Base-by-base conservation (phyloP, 2,329 filamentous ascomycete species). In the Cercospora sp. region DNA sequence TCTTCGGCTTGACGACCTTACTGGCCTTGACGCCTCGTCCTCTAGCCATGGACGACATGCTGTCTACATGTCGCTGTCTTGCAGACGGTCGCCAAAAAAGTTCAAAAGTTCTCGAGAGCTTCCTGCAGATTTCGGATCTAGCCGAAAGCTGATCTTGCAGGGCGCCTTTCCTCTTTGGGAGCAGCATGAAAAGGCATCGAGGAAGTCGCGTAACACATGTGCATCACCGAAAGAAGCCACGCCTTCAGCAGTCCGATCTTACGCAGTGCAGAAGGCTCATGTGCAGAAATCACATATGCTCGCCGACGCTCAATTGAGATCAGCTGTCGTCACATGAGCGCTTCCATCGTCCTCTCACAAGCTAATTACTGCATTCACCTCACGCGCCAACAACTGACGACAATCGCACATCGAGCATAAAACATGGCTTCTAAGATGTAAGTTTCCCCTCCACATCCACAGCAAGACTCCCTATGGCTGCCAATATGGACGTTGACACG, bases 1-100 rank as follows among this genome's bases (percentile, higher is more conserved):
- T 92, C 63, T 75, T 73, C 85, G 86, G 85, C 91, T 91, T 75
- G 85, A 78, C 79, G 73, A 77, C 73, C 71, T 77, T 72, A 69
- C 76, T 73, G 66, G 75, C 73, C 69, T 77, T 67, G 7, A 58
- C 18, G n/a, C 61, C 24, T 70, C 76, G 77, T 63, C 78, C 80
- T 75, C 79, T 78, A 61, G 80, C 80, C 77, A 81, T 81, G 65
- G 79, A 78, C 68, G 82, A 80, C 82, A 84, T 84, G 66, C 16
- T 43, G 24, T 67, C 68, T 70, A 76, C 73, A 74, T 77, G 32
- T 37, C 40, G 26, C 28, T 63, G 55, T 59, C 55, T 12, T 59
- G 30, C 55, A 21, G 28, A 32, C 5, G 18, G 66, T 63, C 59
- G 45, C 51, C 65, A 63, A 64, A 66, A 61, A 63, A 64, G 51